A percentile compares a stretch with the other conserved stretches of the same genome.
Conservation (phyloP, 768 basidiomycete species). For the Mycena filopes region DNA sequence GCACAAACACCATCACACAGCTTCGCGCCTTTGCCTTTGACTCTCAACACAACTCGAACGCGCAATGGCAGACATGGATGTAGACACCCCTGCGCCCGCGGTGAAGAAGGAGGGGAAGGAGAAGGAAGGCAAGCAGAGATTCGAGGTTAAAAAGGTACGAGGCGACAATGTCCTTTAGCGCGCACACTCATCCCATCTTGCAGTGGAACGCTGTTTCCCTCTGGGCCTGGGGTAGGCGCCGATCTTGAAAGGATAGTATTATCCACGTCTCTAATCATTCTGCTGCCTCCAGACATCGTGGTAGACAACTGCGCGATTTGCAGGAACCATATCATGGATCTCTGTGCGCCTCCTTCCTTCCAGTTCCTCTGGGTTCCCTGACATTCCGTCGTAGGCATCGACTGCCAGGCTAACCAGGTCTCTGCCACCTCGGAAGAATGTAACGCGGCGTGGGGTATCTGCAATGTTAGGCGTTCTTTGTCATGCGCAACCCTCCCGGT, state of each 20-base stretch:
- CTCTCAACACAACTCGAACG: not conserved
- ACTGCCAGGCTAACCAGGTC: slow-evolving; percentile 99
- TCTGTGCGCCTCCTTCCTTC: slow-evolving; percentile 70
- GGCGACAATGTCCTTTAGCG: slow-evolving; percentile 1
- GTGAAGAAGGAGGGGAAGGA: slow-evolving; percentile 64
- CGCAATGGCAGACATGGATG: slow-evolving; percentile 74
- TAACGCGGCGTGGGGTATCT: slow-evolving; percentile 99
- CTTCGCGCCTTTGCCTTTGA: slow-evolving; percentile 7
- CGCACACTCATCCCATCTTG: slow-evolving; percentile 15
- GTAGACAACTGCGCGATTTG: slow-evolving; percentile 99
- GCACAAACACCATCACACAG: too few relatives aligned
- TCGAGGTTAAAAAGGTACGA: slow-evolving; percentile 98
- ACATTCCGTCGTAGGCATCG: slow-evolving; percentile 78
- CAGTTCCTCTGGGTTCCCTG: not conserved
- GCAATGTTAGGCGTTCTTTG: slow-evolving; percentile 74
- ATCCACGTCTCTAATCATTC: slow-evolving; percentile 4
- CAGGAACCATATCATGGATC: slow-evolving; percentile 99
- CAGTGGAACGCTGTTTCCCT: slow-evolving; percentile 99
- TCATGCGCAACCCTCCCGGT: not conserved
- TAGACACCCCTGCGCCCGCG: slow-evolving; percentile 53
- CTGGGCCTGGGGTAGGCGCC: slow-evolving; percentile 93
- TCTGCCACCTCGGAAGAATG: slow-evolving; percentile 97
- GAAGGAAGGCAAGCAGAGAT: slow-evolving; percentile 71
- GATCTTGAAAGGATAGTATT: not conserved
- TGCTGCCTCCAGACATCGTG: slow-evolving; percentile 80